Evolutionary conservation across 192 early-diverging fungal genomes (phyloP).

Genomic region (Coemansia sp.): DNA sequence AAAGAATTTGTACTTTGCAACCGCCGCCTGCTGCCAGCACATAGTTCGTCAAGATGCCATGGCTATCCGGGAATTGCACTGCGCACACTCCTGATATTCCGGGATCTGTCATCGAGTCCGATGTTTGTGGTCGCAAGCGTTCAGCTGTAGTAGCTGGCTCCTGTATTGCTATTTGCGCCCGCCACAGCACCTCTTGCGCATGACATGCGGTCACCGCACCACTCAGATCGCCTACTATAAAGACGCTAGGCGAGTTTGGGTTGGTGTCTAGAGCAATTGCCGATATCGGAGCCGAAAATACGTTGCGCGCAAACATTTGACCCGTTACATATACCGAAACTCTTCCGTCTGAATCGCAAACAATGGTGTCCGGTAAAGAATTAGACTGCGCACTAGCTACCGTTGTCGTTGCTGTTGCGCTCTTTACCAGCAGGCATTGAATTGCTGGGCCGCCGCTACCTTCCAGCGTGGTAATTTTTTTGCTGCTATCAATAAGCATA

Average conservation of each 20-base stretch:
- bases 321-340: constrained; percentile 27
- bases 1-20: constrained; percentile 27
- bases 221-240: constrained; percentile 43
- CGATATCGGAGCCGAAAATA: constrained; percentile 35
- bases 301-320: constrained; percentile 37
- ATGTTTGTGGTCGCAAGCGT: not conserved
- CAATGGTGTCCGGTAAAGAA: constrained; percentile 24
- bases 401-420: not conserved
- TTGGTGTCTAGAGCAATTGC: constrained; percentile 32
- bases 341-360: constrained; percentile 40
- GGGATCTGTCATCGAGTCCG: not conserved
- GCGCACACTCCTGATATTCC: constrained; percentile 29
- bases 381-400: not conserved
- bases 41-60: constrained; percentile 41
- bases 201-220: constrained; percentile 38
- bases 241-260: constrained; percentile 33
- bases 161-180: constrained; percentile 13
- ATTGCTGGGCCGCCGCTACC: constrained; percentile 25
- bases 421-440: constrained; percentile 26
- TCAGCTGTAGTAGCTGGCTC: not conserved
- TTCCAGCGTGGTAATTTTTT: constrained; percentile 14
- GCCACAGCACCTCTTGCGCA: constrained; percentile 33
- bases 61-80: constrained; percentile 25
- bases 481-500: constrained; percentile 22
- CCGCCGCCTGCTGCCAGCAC: constrained; percentile 28